Conservation (phyloP, 2,329 filamentous ascomycete genomes). For the Pseudogymnoascus sp. region DNA sequence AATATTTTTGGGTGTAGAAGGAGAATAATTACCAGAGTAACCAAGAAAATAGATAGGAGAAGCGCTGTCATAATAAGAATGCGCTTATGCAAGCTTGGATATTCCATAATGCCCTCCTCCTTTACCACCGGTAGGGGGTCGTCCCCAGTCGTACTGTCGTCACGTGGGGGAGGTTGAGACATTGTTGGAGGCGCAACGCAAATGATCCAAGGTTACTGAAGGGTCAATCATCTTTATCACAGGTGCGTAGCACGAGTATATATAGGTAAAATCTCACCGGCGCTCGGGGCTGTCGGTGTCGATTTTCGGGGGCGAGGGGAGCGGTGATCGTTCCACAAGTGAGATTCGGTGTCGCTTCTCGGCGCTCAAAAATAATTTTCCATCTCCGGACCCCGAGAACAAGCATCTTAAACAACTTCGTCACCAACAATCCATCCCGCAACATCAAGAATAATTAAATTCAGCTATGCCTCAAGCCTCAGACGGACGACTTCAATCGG, state of each 20-base stretch:
- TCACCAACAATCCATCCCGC: background rate
- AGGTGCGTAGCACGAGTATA: background rate
- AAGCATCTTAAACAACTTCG: background rate
- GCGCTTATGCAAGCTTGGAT: conserved; percentile 18
- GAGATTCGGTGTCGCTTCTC: conserved; percentile 14
- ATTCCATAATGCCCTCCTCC: conserved; percentile 13
- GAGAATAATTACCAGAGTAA: conserved; percentile 20
- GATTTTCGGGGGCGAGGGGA: background rate
- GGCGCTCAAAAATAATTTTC: conserved; percentile 20
- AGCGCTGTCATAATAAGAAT: conserved; percentile 21
- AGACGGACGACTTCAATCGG: conserved; percentile 1
- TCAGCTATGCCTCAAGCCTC: background rate
- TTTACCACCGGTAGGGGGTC: conserved; percentile 8
- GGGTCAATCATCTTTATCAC: background rate
- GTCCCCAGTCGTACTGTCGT: conserved; percentile 13
- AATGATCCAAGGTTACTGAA: background rate
- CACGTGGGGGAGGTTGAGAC: conserved; percentile 7
- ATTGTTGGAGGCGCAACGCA: conserved; percentile 12
- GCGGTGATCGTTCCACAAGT: background rate
- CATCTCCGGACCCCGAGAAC: conserved; percentile 19
- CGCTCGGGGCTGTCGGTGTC: background rate
- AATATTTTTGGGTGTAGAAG: background rate
- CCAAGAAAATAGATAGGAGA: conserved; percentile 23
- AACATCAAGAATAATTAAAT: background rate
- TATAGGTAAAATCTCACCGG: background rate